Percentiles rank a stretch among this genome's conserved stretches.
These are phyloP conservation scores for Cyberlindnera misumaiensis DNA, from an alignment of 805 yeast species.

Conservation along the genomic window DNA sequence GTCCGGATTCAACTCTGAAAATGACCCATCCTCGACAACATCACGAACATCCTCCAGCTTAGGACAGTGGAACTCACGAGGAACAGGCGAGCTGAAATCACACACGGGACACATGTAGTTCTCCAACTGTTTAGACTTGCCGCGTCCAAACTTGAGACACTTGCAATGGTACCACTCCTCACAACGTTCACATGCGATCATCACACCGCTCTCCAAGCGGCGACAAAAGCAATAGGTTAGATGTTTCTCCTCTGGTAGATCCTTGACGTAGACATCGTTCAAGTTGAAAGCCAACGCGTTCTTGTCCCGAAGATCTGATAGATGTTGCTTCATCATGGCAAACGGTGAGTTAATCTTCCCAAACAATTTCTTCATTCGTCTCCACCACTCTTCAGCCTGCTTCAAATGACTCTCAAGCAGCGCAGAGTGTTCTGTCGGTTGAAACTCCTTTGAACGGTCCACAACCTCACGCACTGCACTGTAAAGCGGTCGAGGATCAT, in stretches of 20 bases:
- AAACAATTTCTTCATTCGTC: slow-evolving; percentile 26
- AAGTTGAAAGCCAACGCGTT: slow-evolving; percentile 16
- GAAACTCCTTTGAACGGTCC: slow-evolving; percentile 16
- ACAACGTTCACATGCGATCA: slow-evolving; percentile 68
- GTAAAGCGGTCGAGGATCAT: slow-evolving; percentile 27
- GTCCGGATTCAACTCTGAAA: slow-evolving; percentile 27
- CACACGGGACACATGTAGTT: slow-evolving; percentile 52
- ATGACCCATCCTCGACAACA: slow-evolving; percentile 23
- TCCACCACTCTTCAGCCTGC: slow-evolving; percentile 32
- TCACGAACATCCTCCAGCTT: slow-evolving; percentile 26
- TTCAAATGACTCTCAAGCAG: slow-evolving; percentile 19
- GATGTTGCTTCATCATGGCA: slow-evolving; percentile 23
- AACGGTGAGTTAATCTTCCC: slow-evolving; percentile 31
- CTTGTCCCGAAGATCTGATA: slow-evolving; percentile 18
- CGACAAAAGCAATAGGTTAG: slow-evolving; percentile 55
- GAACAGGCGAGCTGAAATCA: slow-evolving; percentile 29
- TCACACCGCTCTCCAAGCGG: slow-evolving; percentile 49
- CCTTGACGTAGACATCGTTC: slow-evolving; percentile 20
- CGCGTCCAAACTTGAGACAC: slow-evolving; percentile 41
- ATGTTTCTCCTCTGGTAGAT: slow-evolving; percentile 12
- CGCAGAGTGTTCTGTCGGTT: slow-evolving; percentile 1
- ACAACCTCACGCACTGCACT: slow-evolving; percentile 22
- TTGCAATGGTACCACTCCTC: slow-evolving; percentile 65
- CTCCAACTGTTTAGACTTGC: slow-evolving; percentile 25
- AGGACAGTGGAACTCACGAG: slow-evolving; percentile 29